Evolutionary conservation across 139 green algal genomes (phyloP).

Genomic region (Micromonas pusilla): DNA sequence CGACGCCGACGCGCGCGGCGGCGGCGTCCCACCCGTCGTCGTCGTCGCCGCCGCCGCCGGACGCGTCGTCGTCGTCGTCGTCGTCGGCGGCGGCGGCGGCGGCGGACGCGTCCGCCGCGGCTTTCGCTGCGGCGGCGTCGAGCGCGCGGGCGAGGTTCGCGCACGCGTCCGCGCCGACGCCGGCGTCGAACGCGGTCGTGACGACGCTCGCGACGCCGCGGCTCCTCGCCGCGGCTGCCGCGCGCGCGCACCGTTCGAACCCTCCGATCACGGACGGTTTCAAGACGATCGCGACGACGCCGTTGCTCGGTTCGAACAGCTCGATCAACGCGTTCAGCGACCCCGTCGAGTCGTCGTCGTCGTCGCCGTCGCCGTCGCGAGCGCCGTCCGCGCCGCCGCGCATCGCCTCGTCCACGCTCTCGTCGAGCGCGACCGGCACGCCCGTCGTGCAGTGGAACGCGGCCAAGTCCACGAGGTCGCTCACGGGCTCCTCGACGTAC

Average conservation of each 20-base stretch:
- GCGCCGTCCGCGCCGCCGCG: not conserved
- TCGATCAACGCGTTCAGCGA: not conserved
- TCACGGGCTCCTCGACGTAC: conserved; percentile 77
- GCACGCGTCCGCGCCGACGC: conserved; percentile 24
- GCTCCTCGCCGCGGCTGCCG: conserved; percentile 3
- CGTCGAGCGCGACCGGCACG: conserved; percentile 70
- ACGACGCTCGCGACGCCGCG: conserved; percentile 27
- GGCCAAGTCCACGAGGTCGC: conserved; percentile 52
- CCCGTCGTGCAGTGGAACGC: conserved; percentile 53
- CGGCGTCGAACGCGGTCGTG: conserved; percentile 38
- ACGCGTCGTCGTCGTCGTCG: not conserved
- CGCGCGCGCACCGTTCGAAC: conserved; percentile 21
- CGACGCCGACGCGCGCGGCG: not conserved
- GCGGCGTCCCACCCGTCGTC: not conserved
- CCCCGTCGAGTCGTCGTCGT: no score
- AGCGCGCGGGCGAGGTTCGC: conserved; percentile 27
- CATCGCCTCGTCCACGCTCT: conserved; percentile 77
- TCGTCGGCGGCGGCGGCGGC: not conserved
- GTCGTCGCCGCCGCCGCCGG: no score
- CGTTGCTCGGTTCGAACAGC: not conserved
- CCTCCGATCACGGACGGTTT: conserved; percentile 40
- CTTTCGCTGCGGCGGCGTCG: not conserved
- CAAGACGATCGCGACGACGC: conserved; percentile 27
- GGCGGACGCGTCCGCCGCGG: not conserved
- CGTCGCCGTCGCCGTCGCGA: not conserved